Conservation (phyloP, 192 early-diverging fungal species). For the Bifiguratus adelaidae region DNA sequence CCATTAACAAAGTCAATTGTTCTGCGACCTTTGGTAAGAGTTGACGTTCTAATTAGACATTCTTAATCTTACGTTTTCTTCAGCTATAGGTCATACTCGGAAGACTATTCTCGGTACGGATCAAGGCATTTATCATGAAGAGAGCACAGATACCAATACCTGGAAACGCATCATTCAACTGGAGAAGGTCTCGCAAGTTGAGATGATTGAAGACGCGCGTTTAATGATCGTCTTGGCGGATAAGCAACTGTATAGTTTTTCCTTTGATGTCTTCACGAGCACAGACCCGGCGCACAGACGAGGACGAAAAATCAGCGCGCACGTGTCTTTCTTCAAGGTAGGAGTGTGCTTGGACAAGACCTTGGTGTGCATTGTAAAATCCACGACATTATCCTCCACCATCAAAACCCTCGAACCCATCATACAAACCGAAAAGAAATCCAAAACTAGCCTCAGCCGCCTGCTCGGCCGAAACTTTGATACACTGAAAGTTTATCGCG, state of each 20-base stretch:
- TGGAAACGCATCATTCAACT: conserved; percentile 45
- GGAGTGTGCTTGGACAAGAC: conserved; percentile 11
- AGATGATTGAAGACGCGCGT: conserved; percentile 71
- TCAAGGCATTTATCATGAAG: conserved; percentile 66
- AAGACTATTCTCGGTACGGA: conserved; percentile 78
- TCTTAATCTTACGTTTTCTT: neutral
- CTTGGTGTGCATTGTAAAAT: conserved; percentile 14
- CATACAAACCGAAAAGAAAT: conserved; percentile 1
- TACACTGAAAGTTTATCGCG: conserved; percentile 39
- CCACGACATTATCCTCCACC: conserved; percentile 10
- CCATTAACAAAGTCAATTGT: conserved; percentile 46
- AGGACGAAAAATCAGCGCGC: conserved; percentile 10
- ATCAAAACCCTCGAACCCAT: conserved; percentile 16
- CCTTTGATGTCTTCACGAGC: conserved; percentile 33
- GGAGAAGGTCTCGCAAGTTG: conserved; percentile 80
- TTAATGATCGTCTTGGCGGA: conserved; percentile 76
- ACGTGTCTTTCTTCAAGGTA: conserved; percentile 18
- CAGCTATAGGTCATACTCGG: conserved; percentile 40
- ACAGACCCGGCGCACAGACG: conserved; percentile 15
- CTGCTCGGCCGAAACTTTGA: conserved; percentile 4
- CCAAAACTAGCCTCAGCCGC: conserved; percentile 7
- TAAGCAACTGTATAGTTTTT: conserved; percentile 45
- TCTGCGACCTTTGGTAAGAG: conserved; percentile 31
- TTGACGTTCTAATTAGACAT: neutral
- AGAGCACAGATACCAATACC: conserved; percentile 30